These are phyloP conservation scores for Linnemannia zychae DNA, from an alignment of 192 early-diverging fungal genomes.

Conservation along the genomic window DNA sequence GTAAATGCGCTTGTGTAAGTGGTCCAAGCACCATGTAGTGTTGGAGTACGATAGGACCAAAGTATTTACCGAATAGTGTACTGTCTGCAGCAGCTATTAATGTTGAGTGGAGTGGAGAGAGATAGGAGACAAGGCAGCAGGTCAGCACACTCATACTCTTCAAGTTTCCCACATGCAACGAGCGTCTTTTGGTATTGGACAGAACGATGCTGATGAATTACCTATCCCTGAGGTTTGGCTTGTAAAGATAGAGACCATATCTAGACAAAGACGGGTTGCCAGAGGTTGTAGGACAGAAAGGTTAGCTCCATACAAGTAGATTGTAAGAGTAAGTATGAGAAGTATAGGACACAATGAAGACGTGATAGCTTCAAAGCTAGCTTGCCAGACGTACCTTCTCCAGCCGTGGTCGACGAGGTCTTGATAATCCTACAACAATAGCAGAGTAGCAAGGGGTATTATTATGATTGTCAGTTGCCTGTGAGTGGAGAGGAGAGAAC, in stretches of 20 bases:
- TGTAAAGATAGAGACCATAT: conserved; percentile 51
- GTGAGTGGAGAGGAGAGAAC: background rate
- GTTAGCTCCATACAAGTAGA: background rate
- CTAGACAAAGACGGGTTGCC: conserved; percentile 2
- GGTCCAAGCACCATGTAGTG: background rate
- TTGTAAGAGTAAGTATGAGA: background rate
- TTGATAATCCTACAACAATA: conserved; percentile 38
- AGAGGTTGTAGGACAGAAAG: background rate
- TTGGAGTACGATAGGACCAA: background rate
- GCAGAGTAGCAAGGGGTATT: background rate
- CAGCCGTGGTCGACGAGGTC: conserved; percentile 45
- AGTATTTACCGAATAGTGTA: conserved; percentile 74
- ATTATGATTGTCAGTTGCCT: background rate
- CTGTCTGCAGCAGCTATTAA: conserved; percentile 75
- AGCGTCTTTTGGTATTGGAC: conserved; percentile 20
- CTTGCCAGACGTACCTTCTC: conserved; percentile 27
- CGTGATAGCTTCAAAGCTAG: background rate
- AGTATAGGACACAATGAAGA: background rate
- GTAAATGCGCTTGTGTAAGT: background rate
- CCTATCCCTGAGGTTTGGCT: conserved; percentile 54
- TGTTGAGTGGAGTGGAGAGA: conserved; percentile 7
- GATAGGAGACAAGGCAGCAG: background rate
- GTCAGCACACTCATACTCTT: background rate
- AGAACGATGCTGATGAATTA: conserved; percentile 1
- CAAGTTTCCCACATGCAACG: conserved; percentile 15